Evolutionary conservation across 2,329 filamentous ascomycete species (phyloP), one percentile per base, ranked within the genome.

Genomic region (Phoma sp.): DNA sequence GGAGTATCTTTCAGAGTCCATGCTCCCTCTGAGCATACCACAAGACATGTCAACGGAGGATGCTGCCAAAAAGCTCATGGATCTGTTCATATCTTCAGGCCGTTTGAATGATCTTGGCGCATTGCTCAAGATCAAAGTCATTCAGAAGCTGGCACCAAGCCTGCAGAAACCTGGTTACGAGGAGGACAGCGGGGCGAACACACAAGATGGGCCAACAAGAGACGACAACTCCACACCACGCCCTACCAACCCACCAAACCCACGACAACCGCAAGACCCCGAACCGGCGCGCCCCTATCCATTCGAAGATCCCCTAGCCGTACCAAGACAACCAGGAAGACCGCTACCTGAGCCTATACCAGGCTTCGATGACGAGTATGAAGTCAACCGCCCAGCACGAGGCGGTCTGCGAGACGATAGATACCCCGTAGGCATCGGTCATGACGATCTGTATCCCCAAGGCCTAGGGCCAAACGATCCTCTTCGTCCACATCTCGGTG

Each of bases 361-460:
- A 0, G 91, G 86, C 17, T 98, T 98, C 62, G 95, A 98, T 62
- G 93, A 99, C 71, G 92, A 97, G 68, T 88, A 92, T 66, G 91
- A 97, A 59, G 83, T 97, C 55, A 87, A 90, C 57, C 81, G 87
- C 1, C 90, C 87, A 0, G 82, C 84, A 2, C 83, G 87, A 9
- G 80, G 82, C 3, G 68, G 77, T 66, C 80, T 62, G 1, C 57
- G 61, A 21, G 77, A 79, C 6, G 82, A 80, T 21, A 77, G 80
- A 12, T 81, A 84, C 11, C 88, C 88, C 0, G 83, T 85, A 53
- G 86, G 85, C 59, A 89, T 96, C 42, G 95, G 95, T 2, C 87
- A 93, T 32, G 84, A 93, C 66, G 95, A 99, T 74, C 77, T 98
- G 9, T 90, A 98, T 66, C 95, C 95, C 1, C 88, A 88, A 9